Conservation (phyloP, 1,284 basidiomycete genomes). For the Sphagnurus paluster region DNA sequence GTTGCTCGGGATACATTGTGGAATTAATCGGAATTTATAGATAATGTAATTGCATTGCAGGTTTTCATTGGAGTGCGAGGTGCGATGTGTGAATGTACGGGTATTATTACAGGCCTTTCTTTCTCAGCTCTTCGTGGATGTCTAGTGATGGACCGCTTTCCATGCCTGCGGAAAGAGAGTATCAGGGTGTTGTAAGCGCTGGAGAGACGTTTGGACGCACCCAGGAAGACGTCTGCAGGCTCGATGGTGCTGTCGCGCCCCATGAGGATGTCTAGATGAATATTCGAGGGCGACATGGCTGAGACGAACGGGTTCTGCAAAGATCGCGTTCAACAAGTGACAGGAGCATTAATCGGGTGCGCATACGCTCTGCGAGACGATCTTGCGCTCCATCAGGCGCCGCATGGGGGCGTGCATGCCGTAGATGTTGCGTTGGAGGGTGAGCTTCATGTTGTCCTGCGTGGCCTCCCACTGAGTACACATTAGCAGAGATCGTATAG, state of each 20-base stretch:
- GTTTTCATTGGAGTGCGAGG: constrained; percentile 1
- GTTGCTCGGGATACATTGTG: neutral
- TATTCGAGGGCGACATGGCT: constrained; percentile 65
- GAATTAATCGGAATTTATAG: too few species aligned
- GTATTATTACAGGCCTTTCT: constrained; percentile 44
- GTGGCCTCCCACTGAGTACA: constrained; percentile 85
- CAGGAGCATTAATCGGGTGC: neutral
- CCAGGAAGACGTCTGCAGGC: constrained; percentile 70
- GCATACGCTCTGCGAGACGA: constrained; percentile 70
- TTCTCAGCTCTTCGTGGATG: constrained; percentile 75
- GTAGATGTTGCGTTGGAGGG: constrained; percentile 81
- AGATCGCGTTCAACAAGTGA: constrained; percentile 1
- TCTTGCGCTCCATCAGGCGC: constrained; percentile 91
- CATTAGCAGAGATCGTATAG: constrained; percentile 7
- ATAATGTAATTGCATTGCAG: neutral
- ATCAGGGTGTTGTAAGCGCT: neutral
- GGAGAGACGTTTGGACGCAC: constrained; percentile 37
- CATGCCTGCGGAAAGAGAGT: constrained; percentile 45
- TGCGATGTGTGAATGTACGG: constrained; percentile 40
- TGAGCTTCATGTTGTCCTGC: constrained; percentile 86
- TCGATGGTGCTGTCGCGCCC: constrained; percentile 85
- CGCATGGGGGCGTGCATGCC: constrained; percentile 90
- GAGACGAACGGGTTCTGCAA: constrained; percentile 65
- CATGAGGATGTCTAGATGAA: constrained; percentile 89
- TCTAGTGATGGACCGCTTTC: constrained; percentile 53